A percentile compares a stretch with the other conserved stretches of the same genome.
Evolutionary conservation across 2,329 filamentous ascomycete species (phyloP).

Genomic region (Aspergillus versicolor): DNA sequence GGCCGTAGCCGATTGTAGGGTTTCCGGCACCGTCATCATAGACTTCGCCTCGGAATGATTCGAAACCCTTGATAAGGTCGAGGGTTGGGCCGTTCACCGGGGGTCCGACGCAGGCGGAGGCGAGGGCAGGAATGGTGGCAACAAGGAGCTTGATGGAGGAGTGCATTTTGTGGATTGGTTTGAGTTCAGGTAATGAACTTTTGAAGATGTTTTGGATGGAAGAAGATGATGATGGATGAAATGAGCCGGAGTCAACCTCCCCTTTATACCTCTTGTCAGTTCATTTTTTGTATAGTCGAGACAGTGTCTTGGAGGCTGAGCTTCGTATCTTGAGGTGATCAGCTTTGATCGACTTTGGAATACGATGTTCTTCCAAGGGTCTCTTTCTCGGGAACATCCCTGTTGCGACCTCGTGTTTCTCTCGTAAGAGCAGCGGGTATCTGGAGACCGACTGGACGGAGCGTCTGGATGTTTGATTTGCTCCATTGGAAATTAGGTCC

Average conservation of each 20-base stretch:
- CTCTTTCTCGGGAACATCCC: neutral
- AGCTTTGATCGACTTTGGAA: neutral
- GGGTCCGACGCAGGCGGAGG: conserved; percentile 19
- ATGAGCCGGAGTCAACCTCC: neutral
- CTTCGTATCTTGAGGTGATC: neutral
- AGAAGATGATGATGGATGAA: neutral
- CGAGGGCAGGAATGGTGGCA: conserved; percentile 1
- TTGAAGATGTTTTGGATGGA: no score
- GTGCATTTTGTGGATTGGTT: conserved; percentile 4
- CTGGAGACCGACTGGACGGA: no score
- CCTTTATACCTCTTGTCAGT: neutral
- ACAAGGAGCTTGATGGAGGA: conserved; percentile 4
- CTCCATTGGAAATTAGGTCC: neutral
- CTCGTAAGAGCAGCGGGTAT: neutral
- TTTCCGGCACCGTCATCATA: conserved; percentile 47
- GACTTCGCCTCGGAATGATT: conserved; percentile 32
- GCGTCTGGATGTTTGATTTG: neutral
- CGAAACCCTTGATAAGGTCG: conserved; percentile 38
- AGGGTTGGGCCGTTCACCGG: conserved; percentile 36
- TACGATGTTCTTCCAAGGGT: neutral
- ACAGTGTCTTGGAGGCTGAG: neutral
- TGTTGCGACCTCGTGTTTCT: neutral
- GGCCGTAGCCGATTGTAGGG: conserved; percentile 53
- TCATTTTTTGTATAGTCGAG: neutral
- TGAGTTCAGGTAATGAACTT: neutral